These are phyloP conservation scores for Nemania serpens DNA, from an alignment of 2,329 filamentous ascomycete species.

Conservation along the genomic window DNA sequence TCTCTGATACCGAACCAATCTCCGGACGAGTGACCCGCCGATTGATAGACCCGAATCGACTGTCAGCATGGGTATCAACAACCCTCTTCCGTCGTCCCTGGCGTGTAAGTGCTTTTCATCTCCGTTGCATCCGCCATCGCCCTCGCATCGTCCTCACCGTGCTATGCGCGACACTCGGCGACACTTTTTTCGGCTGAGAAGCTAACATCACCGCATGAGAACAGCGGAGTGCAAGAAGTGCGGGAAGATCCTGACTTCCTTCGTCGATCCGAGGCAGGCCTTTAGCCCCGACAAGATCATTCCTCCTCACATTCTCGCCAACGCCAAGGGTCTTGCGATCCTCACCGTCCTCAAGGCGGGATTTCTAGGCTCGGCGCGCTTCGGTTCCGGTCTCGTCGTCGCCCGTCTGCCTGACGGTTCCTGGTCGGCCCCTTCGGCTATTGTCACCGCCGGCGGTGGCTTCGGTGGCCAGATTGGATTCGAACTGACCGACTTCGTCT, in stretches of 20 bases:
- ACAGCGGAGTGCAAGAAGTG: conserved; percentile 97
- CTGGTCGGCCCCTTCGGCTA: conserved; percentile 83
- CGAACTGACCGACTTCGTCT: conserved; percentile 92
- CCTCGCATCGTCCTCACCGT: not conserved
- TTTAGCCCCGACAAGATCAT: conserved; percentile 98
- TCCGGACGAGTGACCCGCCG: not conserved
- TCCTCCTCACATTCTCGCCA: conserved; percentile 83
- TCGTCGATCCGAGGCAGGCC: conserved; percentile 89
- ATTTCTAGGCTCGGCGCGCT: conserved; percentile 81
- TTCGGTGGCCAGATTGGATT: conserved; percentile 87
- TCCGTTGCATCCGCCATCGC: conserved; percentile 25
- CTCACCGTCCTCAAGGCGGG: conserved; percentile 87
- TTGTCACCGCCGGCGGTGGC: conserved; percentile 79
- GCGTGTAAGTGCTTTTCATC: conserved; percentile 59
- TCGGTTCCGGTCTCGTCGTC: conserved; percentile 82
- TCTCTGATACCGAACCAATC: conserved; percentile 1
- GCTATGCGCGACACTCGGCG: conserved; percentile 22
- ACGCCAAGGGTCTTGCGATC: conserved; percentile 89
- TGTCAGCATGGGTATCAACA: conserved; percentile 64
- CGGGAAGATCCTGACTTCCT: conserved; percentile 91
- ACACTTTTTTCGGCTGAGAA: conserved; percentile 18
- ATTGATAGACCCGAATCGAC: not conserved
- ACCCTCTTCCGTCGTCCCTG: conserved; percentile 69
- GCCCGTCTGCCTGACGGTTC: conserved; percentile 75
- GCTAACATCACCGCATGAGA: not conserved